Percentiles rank a stretch among this genome's conserved stretches.
Conservation (phyloP, 2,329 filamentous ascomycete genomes). For the Botryotinia narcissicola region DNA sequence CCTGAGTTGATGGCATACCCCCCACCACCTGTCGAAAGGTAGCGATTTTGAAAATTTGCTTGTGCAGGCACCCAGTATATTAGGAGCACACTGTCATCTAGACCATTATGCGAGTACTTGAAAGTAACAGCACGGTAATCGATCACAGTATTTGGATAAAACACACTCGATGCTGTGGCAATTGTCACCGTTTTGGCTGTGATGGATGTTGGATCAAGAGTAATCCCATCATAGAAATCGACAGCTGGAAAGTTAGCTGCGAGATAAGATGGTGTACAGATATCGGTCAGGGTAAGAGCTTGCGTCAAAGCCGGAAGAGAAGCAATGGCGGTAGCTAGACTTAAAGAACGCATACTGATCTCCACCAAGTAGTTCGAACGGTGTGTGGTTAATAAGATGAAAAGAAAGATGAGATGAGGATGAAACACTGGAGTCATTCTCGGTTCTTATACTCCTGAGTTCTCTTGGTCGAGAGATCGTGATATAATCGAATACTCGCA, state of each 20-base stretch:
- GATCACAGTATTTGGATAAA: slow-evolving; percentile 38
- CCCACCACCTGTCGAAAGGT: slow-evolving; percentile 47
- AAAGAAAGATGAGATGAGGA: not conserved
- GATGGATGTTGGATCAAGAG: slow-evolving; percentile 39
- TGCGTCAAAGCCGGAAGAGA: not conserved
- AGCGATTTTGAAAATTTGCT: slow-evolving; percentile 46
- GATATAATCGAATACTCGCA: not conserved
- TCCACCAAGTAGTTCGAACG: not conserved
- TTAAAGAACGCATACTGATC: not conserved
- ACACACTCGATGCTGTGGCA: slow-evolving; percentile 33
- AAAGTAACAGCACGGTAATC: slow-evolving; percentile 49
- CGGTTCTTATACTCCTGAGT: not conserved
- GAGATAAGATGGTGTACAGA: slow-evolving; percentile 6
- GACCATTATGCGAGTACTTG: slow-evolving; percentile 46
- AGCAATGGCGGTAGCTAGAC: not conserved
- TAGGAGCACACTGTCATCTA: slow-evolving; percentile 40
- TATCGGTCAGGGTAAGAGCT: not conserved
- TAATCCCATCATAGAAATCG: slow-evolving; percentile 21
- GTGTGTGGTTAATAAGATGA: not conserved
- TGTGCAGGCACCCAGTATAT: slow-evolving; percentile 46
- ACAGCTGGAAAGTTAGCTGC: not conserved
- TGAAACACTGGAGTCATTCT: slow-evolving; percentile 2
- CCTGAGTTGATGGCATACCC: slow-evolving; percentile 46
- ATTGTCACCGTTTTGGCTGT: slow-evolving; percentile 41
- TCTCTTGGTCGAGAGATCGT: not conserved